Evolutionary conservation across 495 filamentous ascomycete genomes (phyloP).

Genomic region (Parathielavia appendiculata): DNA sequence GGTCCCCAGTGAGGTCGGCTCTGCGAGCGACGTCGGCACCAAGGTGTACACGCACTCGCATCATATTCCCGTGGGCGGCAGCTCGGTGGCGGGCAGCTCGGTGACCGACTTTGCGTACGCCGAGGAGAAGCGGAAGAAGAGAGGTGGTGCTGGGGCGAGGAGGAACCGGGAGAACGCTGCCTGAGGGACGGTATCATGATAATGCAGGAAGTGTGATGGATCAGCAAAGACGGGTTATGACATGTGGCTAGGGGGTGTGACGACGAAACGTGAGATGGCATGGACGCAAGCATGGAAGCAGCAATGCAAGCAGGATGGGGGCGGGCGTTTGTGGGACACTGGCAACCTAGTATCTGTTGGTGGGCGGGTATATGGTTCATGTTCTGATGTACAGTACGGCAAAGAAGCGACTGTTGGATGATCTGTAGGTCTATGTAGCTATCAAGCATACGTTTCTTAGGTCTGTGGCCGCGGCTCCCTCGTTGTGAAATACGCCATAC

Average conservation of each 20-base stretch:
- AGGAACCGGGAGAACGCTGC: conserved; percentile 12
- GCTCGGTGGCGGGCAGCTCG: conserved; percentile 33
- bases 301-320: background rate
- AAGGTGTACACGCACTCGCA: conserved; percentile 78
- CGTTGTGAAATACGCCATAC: too few species aligned
- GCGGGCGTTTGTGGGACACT: conserved; percentile 3
- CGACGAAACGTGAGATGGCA: background rate
- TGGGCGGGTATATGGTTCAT: background rate
- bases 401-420: background rate
- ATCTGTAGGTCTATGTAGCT: background rate
- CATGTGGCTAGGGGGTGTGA: background rate
- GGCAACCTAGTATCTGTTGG: background rate
- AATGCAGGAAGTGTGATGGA: background rate
- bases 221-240: background rate
- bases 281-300: too few species aligned
- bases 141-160: conserved; percentile 26
- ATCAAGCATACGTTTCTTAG: background rate
- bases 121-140: conserved; percentile 35
- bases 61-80: conserved; percentile 51
- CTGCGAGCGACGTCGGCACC: conserved; percentile 57
- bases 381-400: conserved; percentile 2
- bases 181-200: background rate
- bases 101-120: conserved; percentile 30
- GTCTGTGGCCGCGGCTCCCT: background rate
- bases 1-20: conserved; percentile 49